Evolutionary conservation across 164 flowering plant species (phyloP), one percentile per base, ranked within the genome.

Genomic region (Malania oleifera): DNA sequence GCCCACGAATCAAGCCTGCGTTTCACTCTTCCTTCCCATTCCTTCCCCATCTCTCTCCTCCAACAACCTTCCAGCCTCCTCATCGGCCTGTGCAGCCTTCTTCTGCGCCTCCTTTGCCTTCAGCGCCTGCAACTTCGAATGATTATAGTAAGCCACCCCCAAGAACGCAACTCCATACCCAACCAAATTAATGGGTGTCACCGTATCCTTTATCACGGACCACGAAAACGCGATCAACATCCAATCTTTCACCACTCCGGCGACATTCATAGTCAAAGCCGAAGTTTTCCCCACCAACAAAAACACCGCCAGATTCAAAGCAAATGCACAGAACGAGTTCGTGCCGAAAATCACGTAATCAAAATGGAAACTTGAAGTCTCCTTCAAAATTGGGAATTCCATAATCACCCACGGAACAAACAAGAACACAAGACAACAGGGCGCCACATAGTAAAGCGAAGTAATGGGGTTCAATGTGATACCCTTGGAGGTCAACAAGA

Each of bases 181-280:
- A 17, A 75, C 15, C 70, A 77, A 54, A 67, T 77, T 77, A 12
- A 77, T 23, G 19, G 68, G 45, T 9, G 79, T 77, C 7, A 77
- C 79, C 0, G 76, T 72, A 53, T 77, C 81, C 62, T 66, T 64
- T 55, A 77, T 77, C 57, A 77, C 79, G 24, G 73, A 67, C 81
- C 81, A 77, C 24, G 81, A 77, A 41, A 76, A 76, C 1, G 73
- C 80, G 45, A 76, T 76, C 66, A 76, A 64, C 34, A 76, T 49
- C 80, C 80, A 77, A 53, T 77, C 81, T 64, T 77, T 77, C 4
- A 77, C 81, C 2, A 77, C 78, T 19, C 81, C 81, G 12, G 78
- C 81, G 12, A 77, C 78, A 46, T 77, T 77, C 82, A 77, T 77
- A 2, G 79, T 75, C 19, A 75, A 34, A 4, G 77, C 82, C 7